A percentile compares a stretch with the other conserved stretches of the same genome.
Evolutionary conservation across 768 basidiomycete species (phyloP).

Genomic region (Suillus brevipes): DNA sequence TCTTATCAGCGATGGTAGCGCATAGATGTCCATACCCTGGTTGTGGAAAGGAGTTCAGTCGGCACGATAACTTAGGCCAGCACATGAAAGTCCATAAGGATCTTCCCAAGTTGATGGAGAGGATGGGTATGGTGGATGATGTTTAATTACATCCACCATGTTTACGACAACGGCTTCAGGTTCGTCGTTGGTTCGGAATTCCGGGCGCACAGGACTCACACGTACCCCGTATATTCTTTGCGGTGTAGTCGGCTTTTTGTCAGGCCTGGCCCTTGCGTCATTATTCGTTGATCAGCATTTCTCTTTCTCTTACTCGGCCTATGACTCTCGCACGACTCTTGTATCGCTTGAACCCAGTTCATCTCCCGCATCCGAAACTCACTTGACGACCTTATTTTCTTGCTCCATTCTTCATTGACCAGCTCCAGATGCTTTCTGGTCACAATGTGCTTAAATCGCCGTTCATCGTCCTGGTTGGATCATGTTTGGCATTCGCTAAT

Average conservation of each 20-base stretch:
- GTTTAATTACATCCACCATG: background rate
- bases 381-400: background rate
- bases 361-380: background rate
- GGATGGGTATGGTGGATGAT: constrained; percentile 10
- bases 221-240: background rate
- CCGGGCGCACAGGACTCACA: background rate
- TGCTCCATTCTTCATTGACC: background rate
- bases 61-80: constrained; percentile 87
- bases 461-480: background rate
- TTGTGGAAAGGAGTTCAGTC: constrained; percentile 82
- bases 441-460: background rate
- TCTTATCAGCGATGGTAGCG: constrained; percentile 45
- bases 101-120: constrained; percentile 30
- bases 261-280: background rate
- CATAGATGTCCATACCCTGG: constrained; percentile 78
- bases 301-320: background rate
- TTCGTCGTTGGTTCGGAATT: background rate
- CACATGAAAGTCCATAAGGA: constrained; percentile 80
- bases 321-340: background rate
- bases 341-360: background rate
- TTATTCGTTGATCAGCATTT: background rate
- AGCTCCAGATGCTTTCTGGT: background rate
- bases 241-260: background rate
- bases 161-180: background rate
- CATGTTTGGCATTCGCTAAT: background rate